Evolutionary conservation across 192 early-diverging fungal genomes (phyloP), one percentile per base, ranked within the genome.

Genomic region (Backusella tuberculispora): DNA sequence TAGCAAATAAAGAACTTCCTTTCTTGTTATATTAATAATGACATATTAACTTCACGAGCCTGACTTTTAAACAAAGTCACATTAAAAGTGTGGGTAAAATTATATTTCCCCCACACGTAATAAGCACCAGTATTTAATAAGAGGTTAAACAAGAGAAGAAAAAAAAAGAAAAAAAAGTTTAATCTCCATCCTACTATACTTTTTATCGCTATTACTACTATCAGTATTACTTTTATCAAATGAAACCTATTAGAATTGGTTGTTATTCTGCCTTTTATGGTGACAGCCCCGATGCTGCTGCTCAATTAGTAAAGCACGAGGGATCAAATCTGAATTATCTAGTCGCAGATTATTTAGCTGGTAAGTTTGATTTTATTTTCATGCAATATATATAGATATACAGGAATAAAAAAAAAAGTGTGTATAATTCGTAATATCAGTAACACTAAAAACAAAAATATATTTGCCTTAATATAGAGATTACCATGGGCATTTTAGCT

Each of bases 401-500:
- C 6, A 8, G 44, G 21, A n/a, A 26, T 43, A 38, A 29, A 56
- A 75, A 56, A 40, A 45, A 68, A 75, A 29, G 5, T 13, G 24
- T 40, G 17, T 3, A 19, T 14, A 21, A 12, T 50, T n/a, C 19
- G 48, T 19, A 50, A 50, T n/a, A 2, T 34, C 2, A 72, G 14
- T 72, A 41, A 43, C 21, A 63, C 13, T 43, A 24, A 7, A 53
- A 13, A 43, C 6, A 44, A 43, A 43, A 65, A 26, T 19, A 43
- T 24, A 19, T 44, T 69, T 5, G 2, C 48, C 7, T 44, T 45
- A 17, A 1, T 24, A n/a, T 81, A 88, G 90, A 91, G 81, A 86
- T 91, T 24, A 91, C 90, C 0, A 90, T 91, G 89, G 90, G 90
- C 44, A 81, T 91, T 17, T 82, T 91, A 17, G 89, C 90, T 13